Evolutionary conservation across 768 basidiomycete genomes (phyloP).

Genomic region (Leccinum rimulosum): DNA sequence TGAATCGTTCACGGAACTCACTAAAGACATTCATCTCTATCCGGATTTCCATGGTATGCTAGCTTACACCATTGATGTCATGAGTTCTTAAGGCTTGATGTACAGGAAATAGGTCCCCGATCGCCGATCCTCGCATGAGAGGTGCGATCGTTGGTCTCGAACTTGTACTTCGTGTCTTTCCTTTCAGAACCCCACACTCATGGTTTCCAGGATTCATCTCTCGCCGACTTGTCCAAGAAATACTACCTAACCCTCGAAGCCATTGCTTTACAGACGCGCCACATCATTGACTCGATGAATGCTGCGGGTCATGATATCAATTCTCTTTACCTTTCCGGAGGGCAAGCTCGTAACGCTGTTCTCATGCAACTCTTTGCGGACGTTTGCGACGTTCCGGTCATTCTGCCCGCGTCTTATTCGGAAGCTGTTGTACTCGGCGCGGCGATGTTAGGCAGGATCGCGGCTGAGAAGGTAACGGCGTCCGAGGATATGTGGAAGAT

Average conservation of each 20-base stretch:
- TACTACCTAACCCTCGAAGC: constrained; percentile 91
- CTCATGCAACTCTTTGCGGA: constrained; percentile 92
- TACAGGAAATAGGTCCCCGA: constrained; percentile 91
- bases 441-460: constrained; percentile 91
- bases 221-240: constrained; percentile 82
- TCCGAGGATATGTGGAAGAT: constrained; percentile 81
- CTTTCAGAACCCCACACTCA: not conserved
- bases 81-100: not conserved
- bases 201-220: constrained; percentile 53
- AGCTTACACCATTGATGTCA: not conserved
- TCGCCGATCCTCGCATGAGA: constrained; percentile 93
- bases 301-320: constrained; percentile 77
- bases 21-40: constrained; percentile 90
- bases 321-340: constrained; percentile 89
- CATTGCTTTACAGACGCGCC: constrained; percentile 90
- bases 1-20: constrained; percentile 75
- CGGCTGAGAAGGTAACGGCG: constrained; percentile 57
- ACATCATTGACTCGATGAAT: constrained; percentile 92
- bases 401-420: constrained; percentile 72
- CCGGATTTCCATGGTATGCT: constrained; percentile 85
- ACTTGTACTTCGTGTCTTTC: constrained; percentile 45
- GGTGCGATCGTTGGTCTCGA: constrained; percentile 88
- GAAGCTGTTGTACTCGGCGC: constrained; percentile 90
- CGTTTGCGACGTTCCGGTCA: constrained; percentile 75
- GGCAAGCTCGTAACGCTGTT: constrained; percentile 85